A percentile compares a stretch with the other conserved stretches of the same genome.
These are phyloP conservation scores for Botryotinia convoluta DNA, from an alignment of 2,329 filamentous ascomycete genomes.

Conservation along the genomic window DNA sequence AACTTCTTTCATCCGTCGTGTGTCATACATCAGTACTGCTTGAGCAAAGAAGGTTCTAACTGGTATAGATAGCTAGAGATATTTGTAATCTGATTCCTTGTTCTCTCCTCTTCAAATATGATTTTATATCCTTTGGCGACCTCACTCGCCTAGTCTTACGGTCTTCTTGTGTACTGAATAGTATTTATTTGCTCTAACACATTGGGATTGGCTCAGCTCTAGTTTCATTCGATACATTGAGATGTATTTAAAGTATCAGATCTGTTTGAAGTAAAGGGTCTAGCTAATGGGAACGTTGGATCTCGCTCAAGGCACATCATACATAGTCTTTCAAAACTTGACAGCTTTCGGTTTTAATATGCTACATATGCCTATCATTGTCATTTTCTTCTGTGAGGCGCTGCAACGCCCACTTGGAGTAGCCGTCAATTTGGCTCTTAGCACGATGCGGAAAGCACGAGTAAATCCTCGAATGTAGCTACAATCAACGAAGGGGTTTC, in stretches of 20 bases:
- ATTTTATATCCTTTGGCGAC: neutral
- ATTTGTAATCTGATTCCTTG: neutral
- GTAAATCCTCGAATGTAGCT: neutral
- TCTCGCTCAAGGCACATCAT: neutral
- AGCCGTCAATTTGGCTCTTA: neutral
- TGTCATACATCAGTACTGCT: neutral
- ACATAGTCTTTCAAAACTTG: neutral
- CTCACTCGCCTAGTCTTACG: neutral
- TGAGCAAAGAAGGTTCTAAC: neutral
- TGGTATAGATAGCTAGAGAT: neutral
- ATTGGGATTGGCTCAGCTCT: neutral
- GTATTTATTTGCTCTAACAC: rapidly evolving
- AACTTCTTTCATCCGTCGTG: too few species aligned
- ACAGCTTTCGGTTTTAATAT: neutral
- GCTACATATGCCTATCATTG: neutral
- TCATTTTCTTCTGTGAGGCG: neutral
- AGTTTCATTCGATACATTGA: neutral
- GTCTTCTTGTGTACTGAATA: neutral
- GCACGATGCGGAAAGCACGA: too few species aligned
- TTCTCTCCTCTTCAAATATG: neutral
- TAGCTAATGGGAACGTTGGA: neutral
- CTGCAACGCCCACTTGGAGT: neutral
- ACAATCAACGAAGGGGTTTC: neutral
- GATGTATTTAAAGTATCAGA: neutral
- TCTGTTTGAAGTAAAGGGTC: neutral